Conservation (phyloP, 352 stramenopile genomes). For the Pythium dissimile region DNA sequence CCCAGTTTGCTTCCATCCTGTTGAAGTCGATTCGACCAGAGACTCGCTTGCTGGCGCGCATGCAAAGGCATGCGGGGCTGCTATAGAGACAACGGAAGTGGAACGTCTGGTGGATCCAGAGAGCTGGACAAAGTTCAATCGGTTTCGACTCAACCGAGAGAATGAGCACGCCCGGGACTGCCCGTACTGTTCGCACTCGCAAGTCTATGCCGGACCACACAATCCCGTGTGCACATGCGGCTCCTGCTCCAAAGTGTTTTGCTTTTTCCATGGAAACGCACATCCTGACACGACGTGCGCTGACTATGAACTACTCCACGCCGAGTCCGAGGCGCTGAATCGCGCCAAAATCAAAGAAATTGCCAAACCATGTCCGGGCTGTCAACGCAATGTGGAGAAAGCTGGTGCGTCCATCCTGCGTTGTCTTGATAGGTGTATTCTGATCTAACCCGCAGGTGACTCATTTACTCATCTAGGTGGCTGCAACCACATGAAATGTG, state of each 20-base stretch:
- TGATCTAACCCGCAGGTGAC: not conserved
- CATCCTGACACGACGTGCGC: slow-evolving; percentile 66
- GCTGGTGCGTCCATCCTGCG: slow-evolving; percentile 11
- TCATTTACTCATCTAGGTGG: slow-evolving; percentile 28
- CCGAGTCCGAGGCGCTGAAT: slow-evolving; percentile 74
- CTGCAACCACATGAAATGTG: slow-evolving; percentile 92
- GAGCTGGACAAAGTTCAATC: slow-evolving; percentile 69
- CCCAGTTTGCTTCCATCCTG: slow-evolving; percentile 52
- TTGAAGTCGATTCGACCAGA: not conserved
- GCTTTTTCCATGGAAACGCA: slow-evolving; percentile 84
- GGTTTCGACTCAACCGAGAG: slow-evolving; percentile 86
- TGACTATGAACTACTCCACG: slow-evolving; percentile 73
- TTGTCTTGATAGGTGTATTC: not conserved
- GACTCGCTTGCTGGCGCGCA: not conserved
- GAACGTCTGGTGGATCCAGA: slow-evolving; percentile 34
- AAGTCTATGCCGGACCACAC: slow-evolving; percentile 44
- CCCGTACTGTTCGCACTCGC: slow-evolving; percentile 48
- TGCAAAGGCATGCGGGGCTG: slow-evolving; percentile 25
- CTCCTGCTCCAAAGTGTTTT: slow-evolving; percentile 59
- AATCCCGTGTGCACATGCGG: slow-evolving; percentile 42
- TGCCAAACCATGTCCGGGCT: slow-evolving; percentile 83
- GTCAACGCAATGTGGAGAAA: slow-evolving; percentile 87
- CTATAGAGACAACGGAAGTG: slow-evolving; percentile 42
- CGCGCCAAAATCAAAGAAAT: slow-evolving; percentile 70
- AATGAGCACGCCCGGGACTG: slow-evolving; percentile 55